Percentiles rank a stretch among this genome's conserved stretches.
phyloP scores from a whole-genome alignment of 1,284 basidiomycete genomes.

The Paramarasmius palmivorus region DNA sequence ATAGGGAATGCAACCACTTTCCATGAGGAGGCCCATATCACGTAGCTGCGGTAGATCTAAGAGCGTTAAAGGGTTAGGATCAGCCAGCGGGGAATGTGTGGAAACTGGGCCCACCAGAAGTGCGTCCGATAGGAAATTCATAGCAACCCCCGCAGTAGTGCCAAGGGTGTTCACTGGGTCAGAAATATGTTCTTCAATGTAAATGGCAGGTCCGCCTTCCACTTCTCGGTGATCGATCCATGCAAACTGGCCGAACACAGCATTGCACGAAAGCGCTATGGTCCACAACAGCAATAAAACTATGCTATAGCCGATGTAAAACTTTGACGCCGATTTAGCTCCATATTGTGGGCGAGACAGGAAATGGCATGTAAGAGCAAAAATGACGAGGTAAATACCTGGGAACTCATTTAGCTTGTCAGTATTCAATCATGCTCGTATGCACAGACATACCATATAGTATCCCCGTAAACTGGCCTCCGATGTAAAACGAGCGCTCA shows the following conservation, averaged over 20 bases:
- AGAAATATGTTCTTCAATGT: conserved; percentile 20
- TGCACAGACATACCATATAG: conserved; percentile 28
- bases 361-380: conserved; percentile 21
- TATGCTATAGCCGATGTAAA: conserved; percentile 24
- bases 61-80: background rate
- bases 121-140: conserved; percentile 28
- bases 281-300: conserved; percentile 24
- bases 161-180: conserved; percentile 28
- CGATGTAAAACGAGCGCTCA: conserved; percentile 27
- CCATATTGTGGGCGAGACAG: conserved; percentile 14
- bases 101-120: conserved; percentile 21
- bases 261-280: conserved; percentile 23
- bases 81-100: background rate
- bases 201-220: conserved; percentile 26
- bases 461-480: conserved; percentile 25
- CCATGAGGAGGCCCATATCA: conserved; percentile 25
- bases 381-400: conserved; percentile 26
- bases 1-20: conserved; percentile 22
- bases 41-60: conserved; percentile 30
- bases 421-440: background rate
- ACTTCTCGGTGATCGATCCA: conserved; percentile 29
- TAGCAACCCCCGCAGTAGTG: conserved; percentile 23
- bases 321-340: conserved; percentile 9
- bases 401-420: background rate
- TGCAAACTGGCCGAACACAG: conserved; percentile 22